phyloP scores from a whole-genome alignment of 345 rosid genomes.

The Ailanthus altissimus region DNA sequence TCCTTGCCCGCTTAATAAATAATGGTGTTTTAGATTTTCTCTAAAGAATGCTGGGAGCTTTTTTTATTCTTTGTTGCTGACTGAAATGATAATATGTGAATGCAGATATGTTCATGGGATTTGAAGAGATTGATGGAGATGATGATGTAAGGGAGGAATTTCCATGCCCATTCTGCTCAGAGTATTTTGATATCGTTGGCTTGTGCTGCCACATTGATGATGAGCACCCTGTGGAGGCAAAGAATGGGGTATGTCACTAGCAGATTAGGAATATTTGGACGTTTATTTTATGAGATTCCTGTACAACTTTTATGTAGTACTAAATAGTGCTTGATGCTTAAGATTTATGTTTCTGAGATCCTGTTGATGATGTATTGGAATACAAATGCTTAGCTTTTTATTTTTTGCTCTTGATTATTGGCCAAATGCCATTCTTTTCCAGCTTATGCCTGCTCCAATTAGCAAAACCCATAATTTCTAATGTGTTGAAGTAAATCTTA shows the following conservation, averaged over 20 bases:
- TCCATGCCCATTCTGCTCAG: slow-evolving; percentile 93
- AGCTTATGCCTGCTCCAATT: not conserved
- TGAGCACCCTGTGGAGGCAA: slow-evolving; percentile 83
- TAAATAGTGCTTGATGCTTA: not conserved
- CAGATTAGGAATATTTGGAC: not conserved
- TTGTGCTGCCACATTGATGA: slow-evolving; percentile 93
- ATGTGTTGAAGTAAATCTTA: not conserved
- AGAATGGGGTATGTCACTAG: slow-evolving; percentile 62
- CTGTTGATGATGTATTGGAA: not conserved
- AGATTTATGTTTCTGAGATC: not conserved
- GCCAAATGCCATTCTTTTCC: not conserved
- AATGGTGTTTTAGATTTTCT: not conserved
- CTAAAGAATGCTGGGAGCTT: not conserved
- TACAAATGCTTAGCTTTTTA: not conserved
- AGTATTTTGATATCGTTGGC: slow-evolving; percentile 83
- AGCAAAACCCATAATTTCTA: not conserved
- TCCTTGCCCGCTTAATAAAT: not conserved
- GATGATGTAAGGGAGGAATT: slow-evolving; percentile 91
- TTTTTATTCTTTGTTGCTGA: not conserved
- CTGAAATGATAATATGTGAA: slow-evolving; percentile 19
- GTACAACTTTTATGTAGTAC: not conserved
- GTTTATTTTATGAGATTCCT: not conserved
- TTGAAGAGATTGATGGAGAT: slow-evolving; percentile 88
- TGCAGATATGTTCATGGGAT: slow-evolving; percentile 81
- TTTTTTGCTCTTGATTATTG: not conserved